phyloP scores from a whole-genome alignment of 208 protist species.

The Herpetomonas samuelpessoai region DNA sequence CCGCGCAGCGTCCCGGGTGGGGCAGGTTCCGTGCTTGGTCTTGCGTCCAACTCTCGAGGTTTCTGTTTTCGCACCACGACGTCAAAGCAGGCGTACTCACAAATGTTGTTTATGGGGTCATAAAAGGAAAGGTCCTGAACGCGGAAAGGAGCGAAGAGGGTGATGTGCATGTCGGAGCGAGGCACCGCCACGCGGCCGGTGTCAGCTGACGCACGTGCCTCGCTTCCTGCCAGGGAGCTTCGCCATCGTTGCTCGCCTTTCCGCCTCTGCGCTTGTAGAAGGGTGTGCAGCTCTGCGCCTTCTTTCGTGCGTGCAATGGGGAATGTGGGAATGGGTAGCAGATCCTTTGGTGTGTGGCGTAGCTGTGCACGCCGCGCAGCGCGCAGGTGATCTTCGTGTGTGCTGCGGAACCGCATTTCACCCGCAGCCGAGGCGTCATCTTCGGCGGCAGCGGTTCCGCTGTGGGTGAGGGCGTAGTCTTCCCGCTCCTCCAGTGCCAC shows the following conservation, averaged over 20 bases:
- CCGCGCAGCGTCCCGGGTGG: conserved; percentile 12
- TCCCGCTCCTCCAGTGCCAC: neutral
- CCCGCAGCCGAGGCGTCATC: neutral
- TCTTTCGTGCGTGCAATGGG: no score
- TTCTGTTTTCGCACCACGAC: conserved; percentile 54
- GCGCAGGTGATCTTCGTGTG: neutral
- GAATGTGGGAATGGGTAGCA: neutral
- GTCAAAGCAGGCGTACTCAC: conserved; percentile 76
- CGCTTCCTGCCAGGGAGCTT: no score
- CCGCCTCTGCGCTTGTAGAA: neutral
- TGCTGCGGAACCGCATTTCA: neutral
- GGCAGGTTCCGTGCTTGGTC: no score
- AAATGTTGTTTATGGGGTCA: conserved; percentile 48
- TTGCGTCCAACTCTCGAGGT: conserved; percentile 5
- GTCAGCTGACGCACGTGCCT: neutral
- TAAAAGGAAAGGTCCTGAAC: conserved; percentile 64
- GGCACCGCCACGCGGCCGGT: neutral
- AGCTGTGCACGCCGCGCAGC: neutral
- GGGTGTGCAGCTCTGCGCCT: no score
- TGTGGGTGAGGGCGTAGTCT: neutral
- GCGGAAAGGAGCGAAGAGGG: conserved; percentile 64
- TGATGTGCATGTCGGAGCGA: conserved; percentile 46
- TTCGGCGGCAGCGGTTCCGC: neutral
- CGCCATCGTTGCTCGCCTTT: no score
- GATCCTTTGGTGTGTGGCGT: neutral